phyloP scores from a whole-genome alignment of 495 filamentous ascomycete genomes.

The Aspergillus bridgeri region DNA sequence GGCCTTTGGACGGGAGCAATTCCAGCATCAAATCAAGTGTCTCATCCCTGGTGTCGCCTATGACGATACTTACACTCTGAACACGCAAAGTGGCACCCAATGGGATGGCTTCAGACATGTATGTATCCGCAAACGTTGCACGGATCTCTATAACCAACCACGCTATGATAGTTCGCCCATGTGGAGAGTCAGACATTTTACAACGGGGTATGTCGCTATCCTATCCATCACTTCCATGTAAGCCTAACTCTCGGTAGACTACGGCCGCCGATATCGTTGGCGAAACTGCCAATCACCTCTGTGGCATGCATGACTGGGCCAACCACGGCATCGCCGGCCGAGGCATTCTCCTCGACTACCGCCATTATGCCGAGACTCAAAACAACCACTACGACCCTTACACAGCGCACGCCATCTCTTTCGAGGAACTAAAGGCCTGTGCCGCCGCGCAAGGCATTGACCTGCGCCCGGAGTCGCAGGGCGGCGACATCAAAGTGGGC shows the following conservation, averaged over 20 bases:
- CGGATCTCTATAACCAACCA: not conserved
- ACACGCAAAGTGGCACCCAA: slow-evolving; percentile 70
- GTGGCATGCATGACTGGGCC: slow-evolving; percentile 46
- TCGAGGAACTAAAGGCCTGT: slow-evolving; percentile 54
- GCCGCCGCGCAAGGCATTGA: slow-evolving; percentile 48
- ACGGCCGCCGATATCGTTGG: slow-evolving; percentile 46
- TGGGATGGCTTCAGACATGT: slow-evolving; percentile 73
- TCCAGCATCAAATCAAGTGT: slow-evolving; percentile 51
- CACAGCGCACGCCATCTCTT: slow-evolving; percentile 57
- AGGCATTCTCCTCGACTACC: slow-evolving; percentile 51
- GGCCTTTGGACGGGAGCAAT: slow-evolving; percentile 48
- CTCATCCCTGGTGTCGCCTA: slow-evolving; percentile 40
- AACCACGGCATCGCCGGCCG: slow-evolving; percentile 47
- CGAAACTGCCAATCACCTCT: slow-evolving; percentile 43
- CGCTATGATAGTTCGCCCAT: slow-evolving; percentile 34
- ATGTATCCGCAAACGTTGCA: slow-evolving; percentile 3
- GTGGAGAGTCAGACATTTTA: slow-evolving; percentile 47
- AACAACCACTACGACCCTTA: slow-evolving; percentile 53
- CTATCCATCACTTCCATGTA: not conserved
- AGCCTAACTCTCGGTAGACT: slow-evolving; percentile 21
- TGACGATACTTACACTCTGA: slow-evolving; percentile 63
- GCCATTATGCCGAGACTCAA: slow-evolving; percentile 35
- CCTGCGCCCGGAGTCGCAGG: slow-evolving; percentile 43
- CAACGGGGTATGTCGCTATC: slow-evolving; percentile 35
- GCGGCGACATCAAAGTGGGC: slow-evolving; percentile 58